Evolutionary conservation across 805 yeast species (phyloP), one percentile per base, ranked within the genome.

Genomic region (Nakazawaea wyomingensis): DNA sequence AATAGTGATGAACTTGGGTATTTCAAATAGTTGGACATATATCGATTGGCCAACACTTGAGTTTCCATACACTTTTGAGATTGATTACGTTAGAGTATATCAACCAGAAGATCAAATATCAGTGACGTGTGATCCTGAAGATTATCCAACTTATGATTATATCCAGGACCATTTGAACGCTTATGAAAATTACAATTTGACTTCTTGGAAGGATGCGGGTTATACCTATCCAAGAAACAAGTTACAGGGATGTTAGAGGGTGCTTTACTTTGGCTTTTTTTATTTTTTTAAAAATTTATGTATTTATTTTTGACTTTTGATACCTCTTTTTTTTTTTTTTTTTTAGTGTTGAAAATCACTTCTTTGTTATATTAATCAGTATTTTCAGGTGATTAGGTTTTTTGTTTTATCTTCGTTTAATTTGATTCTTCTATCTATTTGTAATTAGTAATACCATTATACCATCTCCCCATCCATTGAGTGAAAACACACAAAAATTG

Each of bases 21-120:
- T 73, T 28, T 71, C 77, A 9, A 68, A 65, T 40, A 69, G 61
- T 43, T 73, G 79, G 79, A 71, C 76, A 3, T 64, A 66, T 49
- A 71, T 73, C 30, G 71, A 73, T 49, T 73, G 77, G 77, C 60
- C 66, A 4, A 53, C 67, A 13, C 50, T 73, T 20, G 45, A 51
- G 4, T 73, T 73, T 55, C 78, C 78, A 2, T 51, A 59, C 22
- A 56, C 54, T n/a, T 56, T 72, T 61, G 61, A 62, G 41, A 54
- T 73, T 26, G 77, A 73, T 46, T 70, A 66, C 45, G 76, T 73
- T 22, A 58, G 79, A 34, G 41, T 73, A 6, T 74, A 74, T 53
- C 79, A 74, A 55, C 79, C 78, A 4, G 52, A 55, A 30, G 71
- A 66, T 46, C 47, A 48, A 18, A 55, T 61, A 32, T 61, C 60